These are phyloP conservation scores for Glutinoglossum americanum DNA, from an alignment of 495 filamentous ascomycete genomes.

Conservation along the genomic window DNA sequence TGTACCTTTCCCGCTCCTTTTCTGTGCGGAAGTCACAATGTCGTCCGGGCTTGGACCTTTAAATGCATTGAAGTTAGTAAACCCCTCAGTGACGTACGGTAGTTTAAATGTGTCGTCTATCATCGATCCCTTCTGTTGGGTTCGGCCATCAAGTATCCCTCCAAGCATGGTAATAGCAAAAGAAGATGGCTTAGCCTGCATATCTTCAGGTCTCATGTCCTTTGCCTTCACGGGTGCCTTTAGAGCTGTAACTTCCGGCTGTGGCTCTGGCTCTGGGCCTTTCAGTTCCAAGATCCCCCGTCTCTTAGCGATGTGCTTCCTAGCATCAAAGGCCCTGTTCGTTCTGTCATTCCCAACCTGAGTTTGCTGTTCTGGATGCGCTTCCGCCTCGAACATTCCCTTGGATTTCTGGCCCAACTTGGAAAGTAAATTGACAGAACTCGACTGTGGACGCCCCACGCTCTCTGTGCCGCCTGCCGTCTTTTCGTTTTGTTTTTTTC, in stretches of 20 bases:
- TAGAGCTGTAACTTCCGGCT: not conserved
- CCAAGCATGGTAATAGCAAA: slow-evolving; percentile 54
- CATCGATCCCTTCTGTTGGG: not conserved
- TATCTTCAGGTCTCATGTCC: not conserved
- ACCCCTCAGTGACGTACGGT: slow-evolving; percentile 27
- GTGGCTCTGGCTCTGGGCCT: not conserved
- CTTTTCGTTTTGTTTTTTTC: slow-evolving; percentile 65
- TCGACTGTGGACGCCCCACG: not conserved
- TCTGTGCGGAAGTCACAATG: slow-evolving; percentile 67
- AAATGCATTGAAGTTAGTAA: slow-evolving; percentile 43
- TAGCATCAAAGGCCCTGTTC: not conserved
- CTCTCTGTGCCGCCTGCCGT: slow-evolving; percentile 14
- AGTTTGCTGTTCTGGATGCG: not conserved
- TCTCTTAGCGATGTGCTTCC: slow-evolving; percentile 8
- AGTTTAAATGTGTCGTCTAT: slow-evolving; percentile 23
- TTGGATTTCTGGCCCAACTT: slow-evolving; percentile 8
- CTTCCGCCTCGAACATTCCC: not conserved
- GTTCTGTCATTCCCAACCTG: not conserved
- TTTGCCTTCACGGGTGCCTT: not conserved
- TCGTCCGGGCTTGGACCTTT: slow-evolving; percentile 88
- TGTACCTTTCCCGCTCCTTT: slow-evolving; percentile 44
- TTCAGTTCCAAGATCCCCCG: not conserved
- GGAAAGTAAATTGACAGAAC: not conserved
- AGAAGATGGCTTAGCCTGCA: slow-evolving; percentile 27
- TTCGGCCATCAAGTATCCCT: not conserved